Percentiles rank a stretch among this genome's conserved stretches.
Evolutionary conservation across 495 filamentous ascomycete species (phyloP).

Genomic region (Cairneyella variabilis): DNA sequence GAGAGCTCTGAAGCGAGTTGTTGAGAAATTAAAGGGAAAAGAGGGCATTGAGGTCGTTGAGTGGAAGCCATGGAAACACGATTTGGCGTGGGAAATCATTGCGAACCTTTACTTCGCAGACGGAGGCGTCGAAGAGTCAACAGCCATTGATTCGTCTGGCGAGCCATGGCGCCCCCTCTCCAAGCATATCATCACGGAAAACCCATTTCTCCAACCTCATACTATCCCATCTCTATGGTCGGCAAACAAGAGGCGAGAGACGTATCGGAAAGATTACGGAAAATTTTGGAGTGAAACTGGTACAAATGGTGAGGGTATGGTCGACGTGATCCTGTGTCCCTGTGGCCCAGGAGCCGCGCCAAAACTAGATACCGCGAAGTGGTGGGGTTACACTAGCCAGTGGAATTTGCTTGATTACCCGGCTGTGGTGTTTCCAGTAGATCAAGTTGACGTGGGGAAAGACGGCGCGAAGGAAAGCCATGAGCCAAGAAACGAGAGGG

Average conservation of each 20-base stretch:
- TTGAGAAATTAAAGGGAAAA: conserved; percentile 45
- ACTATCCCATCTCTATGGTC: conserved; percentile 34
- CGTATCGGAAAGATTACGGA: conserved; percentile 56
- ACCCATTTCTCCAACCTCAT: conserved; percentile 38
- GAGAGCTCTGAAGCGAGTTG: conserved; percentile 52
- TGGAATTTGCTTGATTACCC: conserved; percentile 76
- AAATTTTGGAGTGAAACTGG: conserved; percentile 52
- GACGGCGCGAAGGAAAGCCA: conserved; percentile 32
- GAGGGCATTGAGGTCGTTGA: conserved; percentile 55
- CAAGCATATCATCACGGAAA: conserved; percentile 46
- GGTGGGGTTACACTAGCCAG: conserved; percentile 68
- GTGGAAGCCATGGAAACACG: conserved; percentile 62
- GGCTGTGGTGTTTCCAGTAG: conserved; percentile 51
- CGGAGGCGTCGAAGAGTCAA: conserved; percentile 49
- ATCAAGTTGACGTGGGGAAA: conserved; percentile 40
- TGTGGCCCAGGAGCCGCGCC: conserved; percentile 56
- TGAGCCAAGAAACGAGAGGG: conserved; percentile 33
- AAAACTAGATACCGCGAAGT: conserved; percentile 54
- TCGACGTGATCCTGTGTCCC: conserved; percentile 71
- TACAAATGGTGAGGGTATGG: conserved; percentile 28
- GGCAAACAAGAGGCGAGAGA: conserved; percentile 43
- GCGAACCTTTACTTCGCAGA: conserved; percentile 54
- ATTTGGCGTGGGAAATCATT: conserved; percentile 56
- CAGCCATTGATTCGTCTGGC: conserved; percentile 45
- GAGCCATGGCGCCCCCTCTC: conserved; percentile 53